Conservation (phyloP, 176 grass and related monocot genomes). For the Tuctoria greenei region DNA sequence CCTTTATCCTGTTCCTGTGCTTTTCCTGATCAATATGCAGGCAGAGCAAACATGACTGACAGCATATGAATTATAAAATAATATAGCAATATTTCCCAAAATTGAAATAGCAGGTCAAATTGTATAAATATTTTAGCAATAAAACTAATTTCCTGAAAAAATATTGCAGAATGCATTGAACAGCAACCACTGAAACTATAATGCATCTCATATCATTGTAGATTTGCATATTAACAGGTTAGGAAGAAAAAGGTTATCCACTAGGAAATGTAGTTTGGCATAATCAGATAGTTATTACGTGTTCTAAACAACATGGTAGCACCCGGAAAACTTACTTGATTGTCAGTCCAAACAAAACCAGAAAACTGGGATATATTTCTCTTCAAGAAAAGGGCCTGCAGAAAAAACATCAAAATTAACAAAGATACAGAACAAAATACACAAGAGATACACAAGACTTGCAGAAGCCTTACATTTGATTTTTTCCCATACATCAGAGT, state of each 20-base stretch:
- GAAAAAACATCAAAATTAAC: constrained; percentile 34
- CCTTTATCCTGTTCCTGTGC: constrained; percentile 62
- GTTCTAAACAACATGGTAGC: constrained; percentile 7
- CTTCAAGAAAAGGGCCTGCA: constrained; percentile 73
- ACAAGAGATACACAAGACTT: not conserved
- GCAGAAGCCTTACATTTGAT: constrained; percentile 55
- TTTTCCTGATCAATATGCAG: constrained; percentile 67
- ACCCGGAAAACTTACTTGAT: constrained; percentile 52
- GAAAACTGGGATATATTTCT: constrained; percentile 93
- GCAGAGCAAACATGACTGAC: not conserved
- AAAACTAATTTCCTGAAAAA: not conserved
- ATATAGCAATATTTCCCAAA: not conserved
- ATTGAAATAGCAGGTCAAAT: too few relatives aligned
- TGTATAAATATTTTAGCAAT: not conserved
- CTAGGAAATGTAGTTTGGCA: not conserved
- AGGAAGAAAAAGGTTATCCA: not conserved
- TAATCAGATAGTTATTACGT: not conserved
- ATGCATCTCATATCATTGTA: not conserved
- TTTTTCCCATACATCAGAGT: constrained; percentile 74
- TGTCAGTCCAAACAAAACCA: constrained; percentile 89
- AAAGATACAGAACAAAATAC: constrained; percentile 22
- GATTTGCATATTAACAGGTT: not conserved
- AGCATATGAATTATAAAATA: constrained; percentile 12
- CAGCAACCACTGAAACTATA: not conserved
- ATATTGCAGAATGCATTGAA: not conserved